Evolutionary conservation across 768 basidiomycete species (phyloP).

Genomic region (Suillus cothurnatus): DNA sequence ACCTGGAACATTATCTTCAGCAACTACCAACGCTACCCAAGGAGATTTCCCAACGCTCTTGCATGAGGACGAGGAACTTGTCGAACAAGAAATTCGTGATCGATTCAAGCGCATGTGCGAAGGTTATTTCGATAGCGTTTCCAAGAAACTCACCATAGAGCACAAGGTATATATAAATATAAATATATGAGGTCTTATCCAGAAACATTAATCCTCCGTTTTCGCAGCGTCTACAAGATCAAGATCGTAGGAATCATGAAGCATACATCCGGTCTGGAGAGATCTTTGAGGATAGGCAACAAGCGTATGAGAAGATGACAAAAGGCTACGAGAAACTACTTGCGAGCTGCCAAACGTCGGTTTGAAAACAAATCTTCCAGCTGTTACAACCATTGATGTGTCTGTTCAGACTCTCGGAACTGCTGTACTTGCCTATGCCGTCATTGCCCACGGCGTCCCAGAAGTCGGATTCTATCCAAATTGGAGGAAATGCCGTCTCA

Average conservation of each 20-base stretch:
- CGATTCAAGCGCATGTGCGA: constrained; percentile 93
- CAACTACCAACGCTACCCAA: constrained; percentile 33
- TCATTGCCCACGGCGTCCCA: constrained; percentile 80
- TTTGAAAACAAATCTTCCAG: constrained; percentile 11
- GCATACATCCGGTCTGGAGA: constrained; percentile 99
- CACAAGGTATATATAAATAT: constrained; percentile 62
- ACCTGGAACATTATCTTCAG: constrained; percentile 54
- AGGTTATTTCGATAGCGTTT: constrained; percentile 88
- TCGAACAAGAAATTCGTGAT: constrained; percentile 84
- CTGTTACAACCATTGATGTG: constrained; percentile 14
- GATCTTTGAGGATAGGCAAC: constrained; percentile 98
- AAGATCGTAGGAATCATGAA: constrained; percentile 96
- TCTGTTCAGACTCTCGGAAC: constrained; percentile 74
- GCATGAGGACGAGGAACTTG: constrained; percentile 69
- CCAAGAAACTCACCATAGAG: constrained; percentile 89
- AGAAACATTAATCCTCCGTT: background rate
- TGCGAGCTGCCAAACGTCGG: constrained; percentile 84
- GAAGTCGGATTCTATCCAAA: constrained; percentile 80
- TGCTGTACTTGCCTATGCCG: constrained; percentile 84
- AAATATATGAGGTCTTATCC: constrained; percentile 16
- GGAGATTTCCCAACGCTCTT: constrained; percentile 43
- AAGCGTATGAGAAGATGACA: constrained; percentile 99
- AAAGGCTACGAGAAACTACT: constrained; percentile 92
- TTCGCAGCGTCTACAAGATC: constrained; percentile 87
- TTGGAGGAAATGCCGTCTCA: constrained; percentile 49